These are phyloP conservation scores for Macrocybe gigantea DNA, from an alignment of 768 basidiomycete species.

Conservation along the genomic window DNA sequence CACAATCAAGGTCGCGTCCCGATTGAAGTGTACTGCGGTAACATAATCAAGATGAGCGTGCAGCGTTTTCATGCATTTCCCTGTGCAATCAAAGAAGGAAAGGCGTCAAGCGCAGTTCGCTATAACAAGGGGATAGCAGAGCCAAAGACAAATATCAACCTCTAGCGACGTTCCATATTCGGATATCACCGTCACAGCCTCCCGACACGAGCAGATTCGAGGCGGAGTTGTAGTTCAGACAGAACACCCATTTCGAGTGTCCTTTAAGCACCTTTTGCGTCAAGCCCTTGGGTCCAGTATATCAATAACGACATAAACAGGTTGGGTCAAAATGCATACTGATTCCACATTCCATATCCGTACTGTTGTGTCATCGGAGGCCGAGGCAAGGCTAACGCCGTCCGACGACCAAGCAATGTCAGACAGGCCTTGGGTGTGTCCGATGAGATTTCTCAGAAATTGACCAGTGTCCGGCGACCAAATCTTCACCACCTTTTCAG, in stretches of 20 bases:
- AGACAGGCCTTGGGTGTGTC: constrained; percentile 80
- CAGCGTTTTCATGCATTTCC: constrained; percentile 78
- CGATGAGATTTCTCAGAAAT: constrained; percentile 66
- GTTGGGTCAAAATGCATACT: constrained; percentile 31
- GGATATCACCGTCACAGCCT: constrained; percentile 87
- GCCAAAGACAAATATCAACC: constrained; percentile 37
- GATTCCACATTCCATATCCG: constrained; percentile 86
- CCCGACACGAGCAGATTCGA: constrained; percentile 90
- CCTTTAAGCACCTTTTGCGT: constrained; percentile 70
- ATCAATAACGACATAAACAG: constrained; percentile 4
- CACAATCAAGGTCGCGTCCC: constrained; percentile 86
- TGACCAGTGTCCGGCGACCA: constrained; percentile 81
- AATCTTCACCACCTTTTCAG: constrained; percentile 74
- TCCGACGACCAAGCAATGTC: constrained; percentile 89
- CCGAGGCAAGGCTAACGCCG: constrained; percentile 78
- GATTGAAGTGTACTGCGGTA: constrained; percentile 90
- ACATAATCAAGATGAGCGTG: constrained; percentile 95
- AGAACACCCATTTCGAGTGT: constrained; percentile 87
- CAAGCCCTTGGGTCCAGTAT: constrained; percentile 41
- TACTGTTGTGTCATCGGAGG: constrained; percentile 87
- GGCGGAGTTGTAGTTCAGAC: constrained; percentile 84
- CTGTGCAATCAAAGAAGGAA: constrained; percentile 30
- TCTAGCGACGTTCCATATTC: constrained; percentile 85
- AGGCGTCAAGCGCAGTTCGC: not conserved
- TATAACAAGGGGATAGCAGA: not conserved